These are phyloP conservation scores for Colletotrichum sublineola DNA, from an alignment of 2,329 filamentous ascomycete species.

Conservation along the genomic window DNA sequence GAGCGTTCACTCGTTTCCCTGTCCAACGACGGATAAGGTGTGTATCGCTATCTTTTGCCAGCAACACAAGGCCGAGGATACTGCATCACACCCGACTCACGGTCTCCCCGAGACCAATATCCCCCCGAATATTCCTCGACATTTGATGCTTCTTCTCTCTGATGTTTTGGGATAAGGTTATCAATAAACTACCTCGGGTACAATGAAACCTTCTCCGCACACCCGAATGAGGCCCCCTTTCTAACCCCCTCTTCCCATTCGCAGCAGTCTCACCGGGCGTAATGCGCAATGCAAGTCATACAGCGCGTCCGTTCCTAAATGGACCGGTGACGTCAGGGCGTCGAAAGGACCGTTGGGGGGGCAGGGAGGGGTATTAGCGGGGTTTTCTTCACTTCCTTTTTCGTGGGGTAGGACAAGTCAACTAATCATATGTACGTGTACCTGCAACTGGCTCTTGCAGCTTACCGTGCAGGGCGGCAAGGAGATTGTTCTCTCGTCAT, in stretches of 20 bases:
- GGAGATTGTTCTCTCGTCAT: conserved; percentile 13
- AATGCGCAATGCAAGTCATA: conserved; percentile 17
- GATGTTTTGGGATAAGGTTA: not conserved
- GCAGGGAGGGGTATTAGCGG: not conserved
- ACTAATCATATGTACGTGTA: not conserved
- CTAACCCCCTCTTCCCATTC: not conserved
- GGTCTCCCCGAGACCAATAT: not conserved
- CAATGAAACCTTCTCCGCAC: not conserved
- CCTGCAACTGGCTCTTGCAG: not conserved
- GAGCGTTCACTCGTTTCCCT: not conserved
- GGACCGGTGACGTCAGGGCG: conserved; percentile 15
- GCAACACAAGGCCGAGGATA: not conserved
- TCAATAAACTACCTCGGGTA: not conserved
- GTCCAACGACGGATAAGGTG: not conserved
- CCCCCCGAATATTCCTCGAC: not conserved
- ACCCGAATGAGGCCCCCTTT: not conserved
- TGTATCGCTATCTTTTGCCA: not conserved
- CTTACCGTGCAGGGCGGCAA: not conserved
- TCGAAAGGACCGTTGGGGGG: conserved; percentile 6
- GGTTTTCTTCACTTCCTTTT: not conserved
- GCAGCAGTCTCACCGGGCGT: not conserved
- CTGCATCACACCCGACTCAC: not conserved
- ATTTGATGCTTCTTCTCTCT: not conserved
- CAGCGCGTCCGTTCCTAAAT: not conserved
- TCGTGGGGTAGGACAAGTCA: not conserved